A percentile compares a stretch with the other conserved stretches of the same genome.
Conservation (phyloP, 495 filamentous ascomycete genomes). For the Xylaria sp. region DNA sequence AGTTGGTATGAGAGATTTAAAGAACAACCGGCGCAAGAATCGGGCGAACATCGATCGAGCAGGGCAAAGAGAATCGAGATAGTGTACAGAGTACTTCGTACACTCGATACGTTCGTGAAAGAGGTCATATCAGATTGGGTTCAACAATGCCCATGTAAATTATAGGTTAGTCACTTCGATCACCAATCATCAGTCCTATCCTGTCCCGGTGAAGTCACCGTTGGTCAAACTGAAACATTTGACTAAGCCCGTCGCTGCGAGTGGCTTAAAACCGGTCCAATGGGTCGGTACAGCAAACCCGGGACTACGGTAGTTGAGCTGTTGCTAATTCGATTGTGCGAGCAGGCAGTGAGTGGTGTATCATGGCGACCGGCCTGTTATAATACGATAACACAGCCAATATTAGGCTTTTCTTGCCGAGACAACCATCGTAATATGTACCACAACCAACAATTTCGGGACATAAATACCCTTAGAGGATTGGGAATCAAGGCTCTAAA, state of each 20-base stretch:
- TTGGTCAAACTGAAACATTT: slow-evolving; percentile 1
- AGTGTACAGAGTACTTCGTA: too few species aligned
- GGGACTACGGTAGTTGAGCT: background rate
- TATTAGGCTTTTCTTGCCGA: background rate
- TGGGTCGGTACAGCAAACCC: background rate
- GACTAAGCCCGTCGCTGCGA: background rate
- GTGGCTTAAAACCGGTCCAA: background rate
- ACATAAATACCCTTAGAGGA: background rate
- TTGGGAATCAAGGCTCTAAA: background rate
- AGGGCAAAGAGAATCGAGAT: background rate
- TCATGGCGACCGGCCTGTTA: background rate
- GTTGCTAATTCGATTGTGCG: background rate
- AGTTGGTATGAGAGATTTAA: background rate
- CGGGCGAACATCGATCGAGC: background rate
- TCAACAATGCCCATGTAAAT: background rate
- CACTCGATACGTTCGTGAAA: background rate
- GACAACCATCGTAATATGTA: background rate
- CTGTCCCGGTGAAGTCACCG: background rate
- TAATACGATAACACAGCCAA: background rate
- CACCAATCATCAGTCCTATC: background rate
- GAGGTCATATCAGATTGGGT: background rate
- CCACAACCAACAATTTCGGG: too few species aligned
- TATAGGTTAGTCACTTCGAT: background rate
- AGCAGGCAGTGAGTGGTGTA: background rate
- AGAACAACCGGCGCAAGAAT: too few species aligned